These are phyloP conservation scores for Eutrema heterophyllum DNA, from an alignment of 345 rosid species.

Conservation along the genomic window DNA sequence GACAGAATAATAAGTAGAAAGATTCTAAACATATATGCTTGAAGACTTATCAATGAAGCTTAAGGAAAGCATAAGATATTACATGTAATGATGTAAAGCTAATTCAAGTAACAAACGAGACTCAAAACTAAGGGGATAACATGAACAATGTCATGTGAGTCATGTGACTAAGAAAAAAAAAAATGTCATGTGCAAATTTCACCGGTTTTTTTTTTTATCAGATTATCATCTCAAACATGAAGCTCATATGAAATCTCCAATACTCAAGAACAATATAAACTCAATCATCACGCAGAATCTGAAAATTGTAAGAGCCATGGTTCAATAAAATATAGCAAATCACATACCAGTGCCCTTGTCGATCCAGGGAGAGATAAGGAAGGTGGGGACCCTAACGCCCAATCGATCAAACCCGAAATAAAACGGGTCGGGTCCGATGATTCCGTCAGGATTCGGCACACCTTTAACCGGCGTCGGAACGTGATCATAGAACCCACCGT, in stretches of 20 bases:
- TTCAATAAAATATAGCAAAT: background rate
- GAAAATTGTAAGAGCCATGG: background rate
- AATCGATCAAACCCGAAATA: constrained; percentile 82
- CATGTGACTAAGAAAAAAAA: too few species aligned
- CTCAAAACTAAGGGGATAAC: background rate
- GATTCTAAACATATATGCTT: background rate
- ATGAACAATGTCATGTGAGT: too few species aligned
- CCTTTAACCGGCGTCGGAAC: constrained; percentile 77
- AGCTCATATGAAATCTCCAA: too few species aligned
- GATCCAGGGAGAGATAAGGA: constrained; percentile 88
- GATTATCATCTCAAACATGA: too few species aligned
- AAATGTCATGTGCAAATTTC: background rate
- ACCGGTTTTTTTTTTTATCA: too few species aligned
- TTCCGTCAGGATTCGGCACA: constrained; percentile 95
- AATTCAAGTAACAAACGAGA: background rate
- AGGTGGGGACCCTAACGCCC: constrained; percentile 91
- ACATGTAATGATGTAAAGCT: background rate
- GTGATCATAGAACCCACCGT: constrained; percentile 97
- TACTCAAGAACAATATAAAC: background rate
- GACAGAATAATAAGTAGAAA: background rate
- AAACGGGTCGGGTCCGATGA: constrained; percentile 83
- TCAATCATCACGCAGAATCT: background rate
- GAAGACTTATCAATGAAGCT: background rate
- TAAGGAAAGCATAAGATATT: background rate
- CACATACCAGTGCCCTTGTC: constrained; percentile 86